Conservation (phyloP, 2,329 filamentous ascomycete genomes). For the Alternaria metachromatica region DNA sequence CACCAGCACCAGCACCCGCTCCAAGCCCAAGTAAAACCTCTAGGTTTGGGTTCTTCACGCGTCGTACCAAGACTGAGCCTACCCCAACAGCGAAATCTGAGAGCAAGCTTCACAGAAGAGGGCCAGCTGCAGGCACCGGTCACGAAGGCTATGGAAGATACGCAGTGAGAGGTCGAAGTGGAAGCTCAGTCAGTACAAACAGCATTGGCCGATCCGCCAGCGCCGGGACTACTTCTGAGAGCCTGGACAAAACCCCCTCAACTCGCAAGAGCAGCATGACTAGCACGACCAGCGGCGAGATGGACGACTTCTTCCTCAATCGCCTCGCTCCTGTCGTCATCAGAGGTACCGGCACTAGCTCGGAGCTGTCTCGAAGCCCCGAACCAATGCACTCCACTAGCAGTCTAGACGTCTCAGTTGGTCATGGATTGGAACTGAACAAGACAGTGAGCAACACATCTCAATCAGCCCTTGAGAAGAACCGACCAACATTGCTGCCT, state of each 20-base stretch:
- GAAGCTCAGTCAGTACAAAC: conserved; percentile 61
- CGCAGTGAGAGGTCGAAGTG: conserved; percentile 69
- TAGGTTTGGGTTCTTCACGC: conserved; percentile 79
- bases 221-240: conserved; percentile 49
- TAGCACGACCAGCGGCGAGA: conserved; percentile 50
- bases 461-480: conserved; percentile 24
- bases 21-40: conserved; percentile 64
- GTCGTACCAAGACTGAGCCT: conserved; percentile 70
- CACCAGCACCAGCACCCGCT: conserved; percentile 54
- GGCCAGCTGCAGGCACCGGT: conserved; percentile 89
- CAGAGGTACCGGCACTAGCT: conserved; percentile 53
- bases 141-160: conserved; percentile 84
- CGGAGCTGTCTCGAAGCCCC: conserved; percentile 43
- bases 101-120: conserved; percentile 66
- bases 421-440: conserved; percentile 20
- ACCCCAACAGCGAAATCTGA: conserved; percentile 64
- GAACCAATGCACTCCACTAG: conserved; percentile 46
- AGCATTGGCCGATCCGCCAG: conserved; percentile 57
- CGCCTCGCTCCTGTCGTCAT: conserved; percentile 54
- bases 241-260: conserved; percentile 42
- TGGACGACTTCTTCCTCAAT: conserved; percentile 56
- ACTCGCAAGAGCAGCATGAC: conserved; percentile 53
- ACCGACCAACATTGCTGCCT: conserved; percentile 40
- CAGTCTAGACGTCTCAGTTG: conserved; percentile 39
- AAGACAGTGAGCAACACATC: conserved; percentile 28